Base-by-base conservation (phyloP, 163 green algal genomes). In the Scenedesmus sp. region DNA sequence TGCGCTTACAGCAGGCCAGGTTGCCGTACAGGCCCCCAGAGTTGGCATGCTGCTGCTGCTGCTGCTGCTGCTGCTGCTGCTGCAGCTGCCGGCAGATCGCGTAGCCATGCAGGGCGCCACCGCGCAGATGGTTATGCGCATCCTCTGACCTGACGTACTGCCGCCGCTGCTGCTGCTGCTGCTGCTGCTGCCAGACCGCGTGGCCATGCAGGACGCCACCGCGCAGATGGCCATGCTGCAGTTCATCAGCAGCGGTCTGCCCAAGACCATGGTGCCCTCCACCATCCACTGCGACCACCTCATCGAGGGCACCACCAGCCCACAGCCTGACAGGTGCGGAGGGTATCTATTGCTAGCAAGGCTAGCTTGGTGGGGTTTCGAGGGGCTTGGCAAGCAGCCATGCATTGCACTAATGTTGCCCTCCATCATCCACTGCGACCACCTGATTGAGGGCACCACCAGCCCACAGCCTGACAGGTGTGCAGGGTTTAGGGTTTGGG, bases 61-160 rank as follows among this genome's bases (percentile, higher is more conserved):
- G 64, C 64, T 73, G 64, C 12, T 18, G 64, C 64, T 23, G 12
- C 64, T 18, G 20, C 34, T 46, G 34, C 81, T 64, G 52, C 81
- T 86, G 34, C 5, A 2, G 67, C 67, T 66, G 13, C 34, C 55
- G 52, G 91, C 96, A 99, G 98, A 99, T 92, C 97, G 98, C 73
- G 98, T 99, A 92, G 98, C 98, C 1, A 99, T 99, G 98, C 98
- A 99, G 96, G 98, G 99, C 84, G 98, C 98, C 26, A 99, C 98
- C 26, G 98, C 98, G 7, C 98, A 99, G 95, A 99, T 99, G 98
- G 98, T 97, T 60, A 98, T 99, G 95, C 95, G 62, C 12, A 12
- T 73, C 12, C 12, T 12, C 62, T 73, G 62, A 15, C 12, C 13
- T 73, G 62, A 73, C 10, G 62, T 15, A 73, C 62, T 20, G 13